Evolutionary conservation across 257 asterid species (phyloP).

Genomic region (Plantago ovata): DNA sequence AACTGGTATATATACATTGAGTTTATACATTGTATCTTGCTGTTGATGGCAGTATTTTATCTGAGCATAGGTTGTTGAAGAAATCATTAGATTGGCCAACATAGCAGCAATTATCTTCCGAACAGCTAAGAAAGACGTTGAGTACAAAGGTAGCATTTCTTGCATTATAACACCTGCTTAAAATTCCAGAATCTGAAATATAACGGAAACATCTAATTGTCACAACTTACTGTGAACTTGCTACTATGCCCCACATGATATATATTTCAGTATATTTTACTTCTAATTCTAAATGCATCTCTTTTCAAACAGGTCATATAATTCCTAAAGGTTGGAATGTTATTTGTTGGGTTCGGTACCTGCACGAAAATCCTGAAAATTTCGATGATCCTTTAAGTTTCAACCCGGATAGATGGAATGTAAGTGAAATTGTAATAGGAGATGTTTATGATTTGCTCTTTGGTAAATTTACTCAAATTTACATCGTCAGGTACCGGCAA

Average conservation of each 20-base stretch:
- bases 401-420: constrained; percentile 65
- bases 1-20: too few species aligned
- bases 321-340: constrained; percentile 67
- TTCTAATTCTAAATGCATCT: neutral
- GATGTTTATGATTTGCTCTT: neutral
- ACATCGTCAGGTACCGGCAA: constrained; percentile 30
- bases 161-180: too few species aligned
- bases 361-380: constrained; percentile 46
- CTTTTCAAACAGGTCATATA: constrained; percentile 34
- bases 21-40: neutral
- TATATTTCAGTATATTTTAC: neutral
- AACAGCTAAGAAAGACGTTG: constrained; percentile 42
- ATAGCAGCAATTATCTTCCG: constrained; percentile 34
- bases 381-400: constrained; percentile 54
- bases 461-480: neutral
- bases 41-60: neutral
- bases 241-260: neutral
- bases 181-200: neutral
- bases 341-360: constrained; percentile 49
- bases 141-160: constrained; percentile 35
- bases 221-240: neutral
- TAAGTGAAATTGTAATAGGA: constrained; percentile 19
- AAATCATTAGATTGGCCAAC: constrained; percentile 50
- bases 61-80: constrained; percentile 51
- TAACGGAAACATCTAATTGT: neutral